Conservation (phyloP, 257 asterid species). For the Plantago major region DNA sequence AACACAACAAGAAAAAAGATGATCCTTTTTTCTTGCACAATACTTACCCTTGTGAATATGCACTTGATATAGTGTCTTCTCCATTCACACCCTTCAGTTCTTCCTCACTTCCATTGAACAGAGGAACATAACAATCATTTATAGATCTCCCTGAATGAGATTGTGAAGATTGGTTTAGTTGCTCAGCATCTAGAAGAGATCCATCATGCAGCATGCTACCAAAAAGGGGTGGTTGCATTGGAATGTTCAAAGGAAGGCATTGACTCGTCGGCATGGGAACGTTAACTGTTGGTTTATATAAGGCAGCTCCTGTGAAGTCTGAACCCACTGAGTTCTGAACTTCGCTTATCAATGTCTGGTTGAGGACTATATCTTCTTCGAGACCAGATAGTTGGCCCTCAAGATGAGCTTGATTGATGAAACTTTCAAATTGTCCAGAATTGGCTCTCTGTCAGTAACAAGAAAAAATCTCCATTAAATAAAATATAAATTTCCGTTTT, state of each 20-base stretch:
- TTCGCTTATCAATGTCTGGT: slow-evolving; percentile 37
- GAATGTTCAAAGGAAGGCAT: slow-evolving; percentile 39
- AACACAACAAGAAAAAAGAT: slow-evolving; percentile 1
- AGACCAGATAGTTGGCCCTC: slow-evolving; percentile 41
- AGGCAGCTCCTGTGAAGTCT: slow-evolving; percentile 38
- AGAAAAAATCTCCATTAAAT: slow-evolving; percentile 19
- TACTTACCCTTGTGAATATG: slow-evolving; percentile 76
- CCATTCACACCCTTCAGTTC: slow-evolving; percentile 41
- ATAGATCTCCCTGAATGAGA: slow-evolving; percentile 37
- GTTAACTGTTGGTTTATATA: slow-evolving; percentile 39
- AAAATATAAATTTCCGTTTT: slow-evolving; percentile 3
- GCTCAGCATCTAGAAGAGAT: slow-evolving; percentile 45
- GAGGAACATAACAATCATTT: slow-evolving; percentile 39
- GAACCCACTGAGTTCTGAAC: slow-evolving; percentile 47
- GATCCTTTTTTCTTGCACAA: neutral
- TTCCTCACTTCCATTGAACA: slow-evolving; percentile 34
- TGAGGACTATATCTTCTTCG: slow-evolving; percentile 41
- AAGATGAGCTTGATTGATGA: slow-evolving; percentile 47
- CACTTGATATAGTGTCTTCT: slow-evolving; percentile 47
- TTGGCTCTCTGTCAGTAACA: slow-evolving; percentile 44
- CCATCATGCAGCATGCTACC: slow-evolving; percentile 40
- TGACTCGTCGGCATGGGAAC: slow-evolving; percentile 33
- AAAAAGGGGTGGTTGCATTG: slow-evolving; percentile 41
- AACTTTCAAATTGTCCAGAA: slow-evolving; percentile 55
- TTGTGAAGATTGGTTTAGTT: slow-evolving; percentile 37